Conservation (phyloP, 2,329 filamentous ascomycete species). For the Fusarium begoniae region DNA sequence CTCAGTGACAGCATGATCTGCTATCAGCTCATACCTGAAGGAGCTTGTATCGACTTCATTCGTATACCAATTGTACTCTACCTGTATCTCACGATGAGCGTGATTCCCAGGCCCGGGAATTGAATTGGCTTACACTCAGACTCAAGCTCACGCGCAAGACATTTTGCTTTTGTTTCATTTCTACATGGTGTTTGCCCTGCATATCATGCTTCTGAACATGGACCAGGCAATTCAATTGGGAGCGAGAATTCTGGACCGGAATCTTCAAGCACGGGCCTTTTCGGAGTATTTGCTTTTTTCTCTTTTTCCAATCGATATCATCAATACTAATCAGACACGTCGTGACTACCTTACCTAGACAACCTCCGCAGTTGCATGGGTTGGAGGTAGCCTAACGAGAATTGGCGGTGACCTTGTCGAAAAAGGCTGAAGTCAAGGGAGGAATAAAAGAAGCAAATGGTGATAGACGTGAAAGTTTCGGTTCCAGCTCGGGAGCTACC, state of each 20-base stretch:
- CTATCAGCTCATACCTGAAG: not conserved
- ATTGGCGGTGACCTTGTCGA: slow-evolving; percentile 5
- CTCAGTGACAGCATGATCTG: slow-evolving; percentile 22
- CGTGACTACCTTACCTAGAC: not conserved
- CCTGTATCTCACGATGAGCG: not conserved
- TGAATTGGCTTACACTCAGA: not conserved
- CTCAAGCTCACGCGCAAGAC: slow-evolving; percentile 22
- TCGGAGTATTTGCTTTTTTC: slow-evolving; percentile 30
- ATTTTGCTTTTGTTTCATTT: slow-evolving; percentile 8
- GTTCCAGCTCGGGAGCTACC: slow-evolving; percentile 24
- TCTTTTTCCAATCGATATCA: not conserved
- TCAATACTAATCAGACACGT: slow-evolving; percentile 10
- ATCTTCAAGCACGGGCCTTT: slow-evolving; percentile 25
- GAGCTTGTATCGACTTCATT: not conserved
- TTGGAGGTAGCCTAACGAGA: not conserved
- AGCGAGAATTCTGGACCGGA: slow-evolving; percentile 10
- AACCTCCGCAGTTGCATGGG: slow-evolving; percentile 11
- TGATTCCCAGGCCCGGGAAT: not conserved
- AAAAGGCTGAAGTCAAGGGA: slow-evolving; percentile 18
- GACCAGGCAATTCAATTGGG: slow-evolving; percentile 7
- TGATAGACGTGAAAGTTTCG: slow-evolving; percentile 2
- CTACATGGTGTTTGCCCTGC: slow-evolving; percentile 19
- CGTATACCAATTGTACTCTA: not conserved
- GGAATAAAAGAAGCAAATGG: not conserved
- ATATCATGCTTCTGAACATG: slow-evolving; percentile 13